Conservation (phyloP, 208 protist genomes). For the Crithidia fasciculata region DNA sequence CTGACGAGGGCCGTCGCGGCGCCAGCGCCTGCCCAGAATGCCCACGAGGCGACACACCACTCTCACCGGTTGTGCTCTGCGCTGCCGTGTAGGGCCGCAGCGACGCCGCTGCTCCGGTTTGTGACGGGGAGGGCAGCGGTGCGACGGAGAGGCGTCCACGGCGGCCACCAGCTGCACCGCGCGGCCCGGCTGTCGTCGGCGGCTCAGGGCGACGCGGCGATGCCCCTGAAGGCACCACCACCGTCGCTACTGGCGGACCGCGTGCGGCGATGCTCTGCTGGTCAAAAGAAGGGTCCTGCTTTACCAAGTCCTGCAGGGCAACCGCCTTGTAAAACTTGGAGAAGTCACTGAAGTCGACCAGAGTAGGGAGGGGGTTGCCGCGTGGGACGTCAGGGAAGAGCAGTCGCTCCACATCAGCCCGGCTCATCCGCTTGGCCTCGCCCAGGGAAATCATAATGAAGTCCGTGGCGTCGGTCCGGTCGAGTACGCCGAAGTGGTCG, state of each 20-base stretch:
- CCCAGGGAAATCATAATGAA: slow-evolving; percentile 62
- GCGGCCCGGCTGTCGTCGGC: neutral
- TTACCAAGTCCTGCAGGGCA: slow-evolving; percentile 50
- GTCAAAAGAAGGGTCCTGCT: slow-evolving; percentile 40
- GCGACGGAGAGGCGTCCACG: slow-evolving; percentile 2
- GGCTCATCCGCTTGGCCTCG: slow-evolving; percentile 37
- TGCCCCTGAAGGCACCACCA: too few species aligned
- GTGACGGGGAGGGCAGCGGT: neutral
- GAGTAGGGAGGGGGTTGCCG: slow-evolving; percentile 27
- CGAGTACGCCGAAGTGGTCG: slow-evolving; percentile 64
- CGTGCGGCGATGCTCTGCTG: slow-evolving; percentile 8
- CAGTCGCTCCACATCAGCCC: slow-evolving; percentile 44
- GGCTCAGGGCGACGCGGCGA: slow-evolving; percentile 15
- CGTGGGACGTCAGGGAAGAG: slow-evolving; percentile 33
- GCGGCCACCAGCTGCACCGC: neutral
- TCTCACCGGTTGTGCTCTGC: neutral
- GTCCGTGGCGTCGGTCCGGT: slow-evolving; percentile 55
- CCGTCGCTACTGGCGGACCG: neutral
- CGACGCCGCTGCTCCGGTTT: too few species aligned
- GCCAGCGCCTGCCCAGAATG: slow-evolving; percentile 1
- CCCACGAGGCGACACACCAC: neutral
- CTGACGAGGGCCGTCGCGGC: slow-evolving; percentile 26
- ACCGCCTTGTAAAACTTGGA: slow-evolving; percentile 68
- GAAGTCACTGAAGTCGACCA: slow-evolving; percentile 81
- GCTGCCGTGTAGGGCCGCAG: neutral